Evolutionary conservation across 768 basidiomycete species (phyloP), one percentile per base, ranked within the genome.

Genomic region (Gymnopilus junonius): DNA sequence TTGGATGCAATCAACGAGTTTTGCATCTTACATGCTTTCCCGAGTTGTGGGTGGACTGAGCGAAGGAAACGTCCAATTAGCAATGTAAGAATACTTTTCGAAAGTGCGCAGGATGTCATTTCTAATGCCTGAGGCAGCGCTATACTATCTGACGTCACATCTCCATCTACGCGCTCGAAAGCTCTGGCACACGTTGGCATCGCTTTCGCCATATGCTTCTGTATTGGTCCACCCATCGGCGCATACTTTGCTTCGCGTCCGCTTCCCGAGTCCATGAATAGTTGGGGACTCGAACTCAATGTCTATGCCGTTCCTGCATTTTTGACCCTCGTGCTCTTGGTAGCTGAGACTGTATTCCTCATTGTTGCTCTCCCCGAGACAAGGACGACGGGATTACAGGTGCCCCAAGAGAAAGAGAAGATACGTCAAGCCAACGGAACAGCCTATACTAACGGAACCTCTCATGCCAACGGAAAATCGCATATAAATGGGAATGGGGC

Each of bases 61-160:
- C 70, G 97, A 99, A 79, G 97, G 97, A 46, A 99, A 99, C 71
- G 97, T 99, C 11, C 97, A 99, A 73, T 81, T 99, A 46, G 92
- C 93, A 48, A 95, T 95, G 95, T 95, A 71, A 68, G 91, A 83
- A 32, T 50, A 31, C 25, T 15, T 29, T 60, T 46, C 45, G 2
- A n/a, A 32, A 5, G 11, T 29, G 27, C 23, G 20, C 23, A 27
- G 25, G 20, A 21, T 31, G 20, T 45, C 31, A 48, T 27, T 61
- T 35, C 31, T 35, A 50, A 46, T 25, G 14, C 48, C 42, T 46
- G 14, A 50, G 39, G 48, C 67, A 97, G 94, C 69, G 95, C 97
- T 4, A 95, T 96, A 69, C 86, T 99, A 32, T 94, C 95, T 23
- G 97, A 99, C 73, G 87, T 98, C 42, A 93, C 94, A 0, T 85